Evolutionary conservation across 441 rosid species (phyloP), one percentile per base, ranked within the genome.

Genomic region (Populus hybrid): DNA sequence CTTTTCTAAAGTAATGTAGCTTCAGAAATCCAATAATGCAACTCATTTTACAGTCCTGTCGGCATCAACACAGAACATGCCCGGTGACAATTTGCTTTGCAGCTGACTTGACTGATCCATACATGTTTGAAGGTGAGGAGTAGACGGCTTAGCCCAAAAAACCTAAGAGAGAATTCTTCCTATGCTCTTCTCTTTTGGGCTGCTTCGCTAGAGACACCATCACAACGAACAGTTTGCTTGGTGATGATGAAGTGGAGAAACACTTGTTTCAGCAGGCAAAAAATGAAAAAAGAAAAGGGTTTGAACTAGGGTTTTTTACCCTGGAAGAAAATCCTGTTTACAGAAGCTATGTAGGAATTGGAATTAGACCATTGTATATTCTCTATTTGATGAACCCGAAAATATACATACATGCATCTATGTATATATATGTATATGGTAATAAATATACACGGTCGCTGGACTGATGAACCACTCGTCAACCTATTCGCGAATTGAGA

Each of bases 301-400:
- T 86, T 68, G 84, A 80, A 65, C 78, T 87, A 0, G 88, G 90
- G 6, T 84, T 87, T 75, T 87, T 87, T 61, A 67, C 73, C 57
- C 87, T 80, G 34, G 38, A 11, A 16, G 81, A 57, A 46, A 67
- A 67, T 46, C 7, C 61, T 40, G 81, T 46, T 59, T 14, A n/a
- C 57, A 18, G 61, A 40, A 74, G 86, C 63, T 86, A 86, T 28
- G 24, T 85, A 2, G 89, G 88, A 0, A 85, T 86, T 85, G 91
- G 88, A 81, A 81, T 64, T 46, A 69, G 36, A 34, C 36, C 36
- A 34, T 6, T 34, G 36, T 34, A 34, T 34, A 34, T 34, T 34
- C 6, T 34, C 36, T 34, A 34, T 34, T 34, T 34, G 36, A 34
- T 34, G 36, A 34, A 34, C 36, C 8, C 36, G 6, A 34, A 34